A percentile compares a stretch with the other conserved stretches of the same genome.
Conservation (phyloP, 176 grass and related monocot species). For the Elymus sibiricus region DNA sequence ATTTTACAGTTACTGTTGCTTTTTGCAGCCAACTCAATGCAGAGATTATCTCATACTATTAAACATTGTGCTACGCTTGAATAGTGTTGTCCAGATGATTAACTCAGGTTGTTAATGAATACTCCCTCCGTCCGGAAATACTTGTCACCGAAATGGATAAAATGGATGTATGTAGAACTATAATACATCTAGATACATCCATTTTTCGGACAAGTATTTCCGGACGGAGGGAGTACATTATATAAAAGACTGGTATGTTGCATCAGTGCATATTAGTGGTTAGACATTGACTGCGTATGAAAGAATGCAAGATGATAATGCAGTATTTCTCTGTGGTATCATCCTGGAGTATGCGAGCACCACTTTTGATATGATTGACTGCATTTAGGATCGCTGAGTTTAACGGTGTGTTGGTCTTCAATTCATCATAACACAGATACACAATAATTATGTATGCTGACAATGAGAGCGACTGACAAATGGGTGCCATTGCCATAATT, state of each 20-base stretch:
- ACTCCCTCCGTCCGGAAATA: too few species aligned
- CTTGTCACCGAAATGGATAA: too few species aligned
- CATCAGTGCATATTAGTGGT: background rate
- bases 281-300: background rate
- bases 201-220: too few species aligned
- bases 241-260: background rate
- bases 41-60: background rate
- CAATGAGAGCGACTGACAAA: background rate
- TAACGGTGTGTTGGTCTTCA: background rate
- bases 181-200: too few species aligned
- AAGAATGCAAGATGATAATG: background rate
- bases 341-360: background rate
- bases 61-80: background rate
- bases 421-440: background rate
- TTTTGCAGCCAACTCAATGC: background rate
- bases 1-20: background rate
- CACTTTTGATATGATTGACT: background rate
- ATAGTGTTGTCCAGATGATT: background rate
- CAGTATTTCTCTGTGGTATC: conserved; percentile 1
- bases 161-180: too few species aligned
- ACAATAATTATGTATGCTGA: background rate
- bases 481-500: background rate
- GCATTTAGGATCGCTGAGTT: background rate
- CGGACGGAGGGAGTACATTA: too few species aligned
- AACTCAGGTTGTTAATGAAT: background rate